Base-by-base conservation (phyloP, 2,329 filamentous ascomycete species). In the Monosporascus sp. region DNA sequence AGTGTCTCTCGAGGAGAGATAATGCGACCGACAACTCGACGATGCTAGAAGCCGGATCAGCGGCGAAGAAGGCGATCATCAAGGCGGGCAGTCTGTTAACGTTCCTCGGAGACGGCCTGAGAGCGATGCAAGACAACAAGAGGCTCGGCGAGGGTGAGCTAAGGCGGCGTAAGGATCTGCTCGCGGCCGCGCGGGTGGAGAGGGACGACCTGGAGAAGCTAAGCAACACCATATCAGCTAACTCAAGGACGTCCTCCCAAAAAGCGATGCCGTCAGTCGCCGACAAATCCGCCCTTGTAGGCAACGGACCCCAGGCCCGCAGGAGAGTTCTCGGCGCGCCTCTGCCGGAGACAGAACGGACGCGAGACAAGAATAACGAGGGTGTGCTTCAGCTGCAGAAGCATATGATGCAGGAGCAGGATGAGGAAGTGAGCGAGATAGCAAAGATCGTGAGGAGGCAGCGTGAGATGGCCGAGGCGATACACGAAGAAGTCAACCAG, bases 391-490 rank as follows among this genome's bases (percentile, higher is more conserved):
- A 88, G 67, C 70, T 94, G 55, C 89, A 94, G 69, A 77, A 83
- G 61, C 79, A 88, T 63, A 82, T 89, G 68, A 89, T 93, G 77
- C 65, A 77, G 50, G 83, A 88, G 58, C 89, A 95, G 64, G 89
- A 94, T 59, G 68, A 85, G 61, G 85, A 89, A 60, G 80, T 94
- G 3, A 79, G 87, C 18, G 77, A 83, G 60, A 72, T 94, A 52
- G 78, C 81, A 2, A 83, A 82, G 58, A 85, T 90, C 47, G 85
- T 93, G 47, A 75, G 84, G 47, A 75, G 87, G 54, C 87, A 93
- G 73, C 85, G 82, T 64, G 85, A 91, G 70, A 89, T 93, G 81
- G 89, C 89, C 0, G 74, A 89, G 47, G 79, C 84, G 52, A 92
- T 94, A 63, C 81, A 89, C 58, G 80, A 85, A 48, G 89, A 93